A percentile compares a stretch with the other conserved stretches of the same genome.
These are phyloP conservation scores for Escovopsis sp. DNA, from an alignment of 2,329 filamentous ascomycete species.

Conservation along the genomic window DNA sequence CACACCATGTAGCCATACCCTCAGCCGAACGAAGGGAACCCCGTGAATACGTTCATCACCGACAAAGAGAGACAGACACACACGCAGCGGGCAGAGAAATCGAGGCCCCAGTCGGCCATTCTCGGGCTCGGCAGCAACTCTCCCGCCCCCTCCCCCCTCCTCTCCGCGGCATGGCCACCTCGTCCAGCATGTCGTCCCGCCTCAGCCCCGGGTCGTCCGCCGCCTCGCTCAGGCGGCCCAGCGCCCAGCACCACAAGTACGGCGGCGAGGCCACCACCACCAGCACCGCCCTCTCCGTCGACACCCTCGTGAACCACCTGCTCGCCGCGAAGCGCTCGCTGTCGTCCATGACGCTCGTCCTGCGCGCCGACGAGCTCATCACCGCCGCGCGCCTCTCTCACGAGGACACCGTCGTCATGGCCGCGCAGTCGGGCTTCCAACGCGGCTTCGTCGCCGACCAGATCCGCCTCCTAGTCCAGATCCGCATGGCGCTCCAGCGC, in stretches of 20 bases:
- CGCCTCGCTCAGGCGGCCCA: constrained; percentile 18
- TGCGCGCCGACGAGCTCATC: constrained; percentile 76
- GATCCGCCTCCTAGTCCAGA: constrained; percentile 33
- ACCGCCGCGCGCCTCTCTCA: constrained; percentile 59
- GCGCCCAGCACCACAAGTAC: constrained; percentile 10
- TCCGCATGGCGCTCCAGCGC: constrained; percentile 35
- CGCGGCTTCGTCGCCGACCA: constrained; percentile 46
- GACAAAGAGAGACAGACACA: no score
- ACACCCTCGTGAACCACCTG: constrained; percentile 70
- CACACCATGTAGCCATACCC: not conserved
- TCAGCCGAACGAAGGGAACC: no score
- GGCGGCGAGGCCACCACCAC: constrained; percentile 1
- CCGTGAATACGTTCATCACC: no score
- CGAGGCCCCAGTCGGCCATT: no score
- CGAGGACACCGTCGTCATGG: constrained; percentile 63
- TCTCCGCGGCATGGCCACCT: constrained; percentile 19
- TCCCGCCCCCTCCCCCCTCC: no score
- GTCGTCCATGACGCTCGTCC: constrained; percentile 67
- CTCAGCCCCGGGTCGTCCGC: constrained; percentile 23
- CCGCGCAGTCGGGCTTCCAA: constrained; percentile 55
- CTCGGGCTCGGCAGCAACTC: no score
- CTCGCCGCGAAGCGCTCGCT: constrained; percentile 79
- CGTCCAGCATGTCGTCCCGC: constrained; percentile 20
- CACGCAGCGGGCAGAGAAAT: no score
- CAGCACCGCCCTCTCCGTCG: constrained; percentile 32